Evolutionary conservation across 257 asterid species (phyloP), one percentile per base, ranked within the genome.

Genomic region (Thymus quinquecostatus): DNA sequence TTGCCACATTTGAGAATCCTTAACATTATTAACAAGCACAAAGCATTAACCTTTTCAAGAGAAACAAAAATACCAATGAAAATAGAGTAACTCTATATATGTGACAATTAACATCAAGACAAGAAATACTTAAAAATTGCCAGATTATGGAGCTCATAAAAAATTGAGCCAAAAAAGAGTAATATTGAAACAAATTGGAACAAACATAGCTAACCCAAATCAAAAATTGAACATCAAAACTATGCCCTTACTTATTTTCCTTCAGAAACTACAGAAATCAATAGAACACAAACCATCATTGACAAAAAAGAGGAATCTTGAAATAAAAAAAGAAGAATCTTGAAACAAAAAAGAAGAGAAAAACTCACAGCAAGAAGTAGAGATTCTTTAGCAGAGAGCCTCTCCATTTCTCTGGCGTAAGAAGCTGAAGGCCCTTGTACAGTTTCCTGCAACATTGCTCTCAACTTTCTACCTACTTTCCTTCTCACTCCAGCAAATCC

Each of bases 401-500:
- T 81, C 61, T 88, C 96, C 96, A 90, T 90, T 63, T 86, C 92
- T 72, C 85, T 90, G 49, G 97, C 97, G 74, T 88, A 90, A 70
- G 86, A 83, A 73, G 96, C 87, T 5, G 92, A 76, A 71, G 96
- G 85, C 32, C 91, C 96, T 81, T 85, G 89, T 8, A 72, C 81
- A 6, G 86, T 77, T 74, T 85, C 82, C 83, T 81, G 81, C 77
- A 82, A 93, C 90, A 84, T 84, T 12, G 96, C 86, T 81, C 77
- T 77, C 71, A 86, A 83, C 65, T 76, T 72, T 68, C 71, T 62
- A 68, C 62, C 47, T 3, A 48, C 14, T 47, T 49, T 60, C 65
- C 72, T 72, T 56, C 45, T 58, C 71, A 51, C 74, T 50, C 30
- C 56, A 10, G 68, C 33, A 33, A 28, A 61, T 50, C 60, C 70